These are phyloP conservation scores for Aspergillus taichungensis DNA, from an alignment of 495 filamentous ascomycete genomes.

Conservation along the genomic window DNA sequence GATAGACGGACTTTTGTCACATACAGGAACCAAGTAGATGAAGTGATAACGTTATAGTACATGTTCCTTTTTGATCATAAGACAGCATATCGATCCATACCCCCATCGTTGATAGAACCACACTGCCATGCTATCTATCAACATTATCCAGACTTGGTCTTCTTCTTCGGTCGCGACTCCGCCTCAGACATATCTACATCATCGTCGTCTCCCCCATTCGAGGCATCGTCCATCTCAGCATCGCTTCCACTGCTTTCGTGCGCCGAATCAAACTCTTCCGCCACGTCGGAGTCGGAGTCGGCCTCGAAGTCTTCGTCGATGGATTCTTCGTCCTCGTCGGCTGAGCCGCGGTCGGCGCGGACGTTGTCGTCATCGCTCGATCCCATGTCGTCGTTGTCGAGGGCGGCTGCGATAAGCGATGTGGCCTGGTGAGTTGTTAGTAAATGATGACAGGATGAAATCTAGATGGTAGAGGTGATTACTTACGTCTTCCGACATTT, in stretches of 20 bases:
- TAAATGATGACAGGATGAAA: neutral
- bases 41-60: no score
- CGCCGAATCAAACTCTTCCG: constrained; percentile 87
- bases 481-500: constrained; percentile 66
- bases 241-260: constrained; percentile 76
- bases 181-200: constrained; percentile 27
- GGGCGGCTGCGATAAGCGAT: constrained; percentile 67
- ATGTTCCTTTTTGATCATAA: constrained; percentile 6
- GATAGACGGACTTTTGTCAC: no score
- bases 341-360: constrained; percentile 72
- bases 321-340: constrained; percentile 91
- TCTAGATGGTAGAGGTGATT: neutral
- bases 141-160: constrained; percentile 45
- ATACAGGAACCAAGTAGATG: no score
- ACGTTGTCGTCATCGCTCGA: constrained; percentile 74
- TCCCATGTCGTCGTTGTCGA: constrained; percentile 66
- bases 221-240: constrained; percentile 52
- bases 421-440: constrained; percentile 30
- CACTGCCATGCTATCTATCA: no score
- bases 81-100: neutral
- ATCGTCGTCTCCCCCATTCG: constrained; percentile 44
- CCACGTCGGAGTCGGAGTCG: constrained; percentile 86
- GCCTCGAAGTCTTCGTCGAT: constrained; percentile 94
- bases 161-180: constrained; percentile 60
- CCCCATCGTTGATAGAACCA: constrained; percentile 1